Base-by-base conservation (phyloP, 805 yeast species). In the Metahyphopichia silvanorum region DNA sequence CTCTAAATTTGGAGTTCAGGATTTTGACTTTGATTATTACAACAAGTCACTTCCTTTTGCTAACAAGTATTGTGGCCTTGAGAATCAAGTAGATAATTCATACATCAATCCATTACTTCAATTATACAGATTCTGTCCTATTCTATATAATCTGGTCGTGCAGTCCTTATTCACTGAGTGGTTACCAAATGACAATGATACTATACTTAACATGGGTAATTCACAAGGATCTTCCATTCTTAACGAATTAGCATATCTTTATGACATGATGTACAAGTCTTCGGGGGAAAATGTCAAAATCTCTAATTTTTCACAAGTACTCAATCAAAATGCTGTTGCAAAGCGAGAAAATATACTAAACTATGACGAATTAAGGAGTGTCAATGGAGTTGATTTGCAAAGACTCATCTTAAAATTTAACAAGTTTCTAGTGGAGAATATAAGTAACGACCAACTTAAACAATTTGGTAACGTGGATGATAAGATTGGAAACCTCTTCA, bases 1-100 rank as follows among this genome's bases (percentile, higher is more conserved):
- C 56, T 84, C 94, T 35, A 81, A 77, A 47, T 91, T 87, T 57
- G 98, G 98, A 17, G 88, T 93, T 19, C 87, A 83, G 45, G 96
- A 88, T 55, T 93, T 93, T 60, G 96, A 91, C 60, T 91, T 93
- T 53, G 80, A 76, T 33, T 82, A 79, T 47, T 91, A 83, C 64
- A 91, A 91, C 52, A 68, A 69, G 24, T 84, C 97, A 0, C 40
- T 50, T 1, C 81, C 67, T 34, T 53, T 42, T 31, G 6, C 26
- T 14, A 11, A n/a, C 7, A 15, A n/a, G 11, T 17, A 14, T 15
- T 77, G 97, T 2, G 97, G 98, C 0, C 66, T 91, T n/a, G 98
- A 93, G 55, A 82, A 88, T 7, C 93, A 88, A 49, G 71, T 83
- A 8, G 86, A 82, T 32, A 86, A 85, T 46, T 74, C 93, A 0